Base-by-base conservation (phyloP, 345 rosid species). In the Chamaenerion angustifolium region DNA sequence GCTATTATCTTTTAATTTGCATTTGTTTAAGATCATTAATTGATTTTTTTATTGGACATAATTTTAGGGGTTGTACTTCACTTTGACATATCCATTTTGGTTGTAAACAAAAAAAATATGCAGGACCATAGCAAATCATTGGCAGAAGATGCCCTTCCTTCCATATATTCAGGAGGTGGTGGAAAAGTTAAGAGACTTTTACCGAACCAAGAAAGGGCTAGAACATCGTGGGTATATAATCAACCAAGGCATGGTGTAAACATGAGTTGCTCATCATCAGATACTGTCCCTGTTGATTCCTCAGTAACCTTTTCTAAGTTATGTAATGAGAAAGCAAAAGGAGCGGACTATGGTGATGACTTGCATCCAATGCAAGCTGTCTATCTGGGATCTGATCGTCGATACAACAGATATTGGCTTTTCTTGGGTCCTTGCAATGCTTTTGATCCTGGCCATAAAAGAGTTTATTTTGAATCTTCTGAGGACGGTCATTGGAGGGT, bases 401-500 rank as follows among this genome's bases (percentile, higher is more conserved):
- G 98, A 65, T 84, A 80, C 73, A 92, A 87, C 58, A 75, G 95
- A 57, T 92, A 84, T 68, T 92, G 98, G 98, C 94, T 92, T 71
- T 87, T 92, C 77, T 73, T 92, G 78, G 96, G 95, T 54, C 94
- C 98, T 7, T 92, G 98, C 74, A 71, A 69, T 64, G 59, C 64
- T 54, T 57, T 45, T 74, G 98, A 87, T 64, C 88, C 96, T 19
- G 98, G 98, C 44, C 98, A 92, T 70, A 87, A 67, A 74, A 82
- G 95, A 66, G 75, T 92, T 59, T 92, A 84, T 66, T 82, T 87
- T 66, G 98, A 92, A 71, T 92, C 98, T 56, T 87, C 96, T 56
- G 96, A 92, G 72, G 95, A 87, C 73, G 96, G 98, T 56, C 89
- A 78, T 71, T 92, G 98, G 98, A 81, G 82, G 74, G 83, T 92